Evolutionary conservation across 441 rosid species (phyloP).

Genomic region (Populus hybrid): DNA sequence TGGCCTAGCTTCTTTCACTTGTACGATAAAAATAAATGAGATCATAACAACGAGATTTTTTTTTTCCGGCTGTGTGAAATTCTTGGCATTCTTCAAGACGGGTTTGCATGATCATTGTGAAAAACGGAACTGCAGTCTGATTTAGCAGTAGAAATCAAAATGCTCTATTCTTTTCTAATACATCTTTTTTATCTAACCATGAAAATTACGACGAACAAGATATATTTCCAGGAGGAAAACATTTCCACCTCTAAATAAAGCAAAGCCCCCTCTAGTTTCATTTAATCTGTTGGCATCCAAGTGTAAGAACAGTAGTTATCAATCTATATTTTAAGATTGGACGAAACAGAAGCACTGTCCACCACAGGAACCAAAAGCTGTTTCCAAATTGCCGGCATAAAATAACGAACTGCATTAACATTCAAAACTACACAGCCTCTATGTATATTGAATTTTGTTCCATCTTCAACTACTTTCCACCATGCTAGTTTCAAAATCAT

Average conservation of each 20-base stretch:
- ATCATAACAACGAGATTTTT: neutral
- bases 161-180: neutral
- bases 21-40: neutral
- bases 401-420: too few relatives aligned
- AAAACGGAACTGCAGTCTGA: neutral
- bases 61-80: neutral
- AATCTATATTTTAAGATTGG: neutral
- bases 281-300: neutral
- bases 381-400: too few relatives aligned
- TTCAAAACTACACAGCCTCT: too few relatives aligned
- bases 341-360: conserved; percentile 28
- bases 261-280: neutral
- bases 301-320: neutral
- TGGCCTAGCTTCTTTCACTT: neutral
- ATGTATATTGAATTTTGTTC: too few relatives aligned
- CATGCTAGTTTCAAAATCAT: too few relatives aligned
- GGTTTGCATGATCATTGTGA: neutral
- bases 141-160: too few relatives aligned
- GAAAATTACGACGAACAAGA: neutral
- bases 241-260: neutral
- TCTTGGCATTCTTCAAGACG: neutral
- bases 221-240: neutral
- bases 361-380: conserved; percentile 40
- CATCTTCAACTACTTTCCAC: too few relatives aligned
- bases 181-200: neutral